Base-by-base conservation (phyloP, 495 filamentous ascomycete species). In the Barbatosphaeria neglecta region DNA sequence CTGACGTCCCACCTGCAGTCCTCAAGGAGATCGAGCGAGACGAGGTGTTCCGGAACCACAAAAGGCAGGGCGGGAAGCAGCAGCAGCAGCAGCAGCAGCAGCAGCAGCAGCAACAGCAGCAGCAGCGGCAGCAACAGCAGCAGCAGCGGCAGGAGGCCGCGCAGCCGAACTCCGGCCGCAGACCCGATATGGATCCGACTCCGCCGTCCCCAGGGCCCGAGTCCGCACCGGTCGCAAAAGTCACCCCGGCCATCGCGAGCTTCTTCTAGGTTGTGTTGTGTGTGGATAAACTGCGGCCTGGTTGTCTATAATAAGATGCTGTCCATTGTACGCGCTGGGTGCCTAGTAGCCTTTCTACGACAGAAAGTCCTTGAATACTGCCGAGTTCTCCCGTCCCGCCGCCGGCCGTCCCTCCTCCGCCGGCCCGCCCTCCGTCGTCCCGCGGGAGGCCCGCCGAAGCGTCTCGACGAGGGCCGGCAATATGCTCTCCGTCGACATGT, bases 11-110 rank as follows among this genome's bases (percentile, higher is more conserved):
- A 33, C 43, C n/a, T 37, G 35, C 57, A 83, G 87, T 93, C 2
- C 56, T 97, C 31, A 78, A 70, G 51, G 84, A 95, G 56, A 80
- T 97, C 48, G 87, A 89, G 58, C 71, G 76, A 23, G 87, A 89
- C 55, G 84, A 93, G 54, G 68, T 70, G 7, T 55, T 77, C 13
- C 85, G 82, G 70, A 70, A 77, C 37, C 46, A 58, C 27, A 62
- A 63, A 44, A 59, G 51, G 37, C 25, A 53, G 10, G 49, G 52
- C 25, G 59, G 62, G 45, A 48, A 57, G 22, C 56, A 57, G 43
- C n/a, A n/a, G n/a, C n/a, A n/a, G n/a, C n/a, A n/a, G n/a, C n/a
- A n/a, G n/a, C n/a, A n/a, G n/a, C n/a, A n/a, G n/a, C n/a, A n/a
- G n/a, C n/a, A n/a, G n/a, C n/a, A n/a, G n/a, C n/a, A n/a, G n/a